A percentile compares a stretch with the other conserved stretches of the same genome.
These are phyloP conservation scores for Glaciozyma martinii DNA, from an alignment of 768 basidiomycete genomes.

Conservation along the genomic window DNA sequence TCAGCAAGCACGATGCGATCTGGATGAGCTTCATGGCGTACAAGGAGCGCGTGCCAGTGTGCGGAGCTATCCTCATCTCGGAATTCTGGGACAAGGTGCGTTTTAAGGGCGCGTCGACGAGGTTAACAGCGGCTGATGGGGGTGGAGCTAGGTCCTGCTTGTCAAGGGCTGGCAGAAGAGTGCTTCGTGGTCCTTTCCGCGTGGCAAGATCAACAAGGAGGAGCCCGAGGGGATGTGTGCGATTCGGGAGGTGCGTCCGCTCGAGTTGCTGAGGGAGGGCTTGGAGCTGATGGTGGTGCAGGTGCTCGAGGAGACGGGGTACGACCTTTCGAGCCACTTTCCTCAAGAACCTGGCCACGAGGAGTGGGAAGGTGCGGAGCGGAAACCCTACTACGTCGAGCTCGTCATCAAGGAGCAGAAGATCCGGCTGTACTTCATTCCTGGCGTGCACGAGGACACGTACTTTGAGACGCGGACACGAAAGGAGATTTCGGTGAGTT, in stretches of 20 bases:
- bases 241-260: slow-evolving; percentile 67
- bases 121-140: background rate
- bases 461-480: slow-evolving; percentile 86
- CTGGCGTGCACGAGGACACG: slow-evolving; percentile 77
- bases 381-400: slow-evolving; percentile 61
- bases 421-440: slow-evolving; percentile 82
- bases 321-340: slow-evolving; percentile 49
- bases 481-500: slow-evolving; percentile 64
- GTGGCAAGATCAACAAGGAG: slow-evolving; percentile 97
- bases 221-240: slow-evolving; percentile 79
- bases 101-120: background rate
- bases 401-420: slow-evolving; percentile 81
- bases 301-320: slow-evolving; percentile 97
- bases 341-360: slow-evolving; percentile 38
- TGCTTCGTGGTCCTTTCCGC: slow-evolving; percentile 97
- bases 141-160: slow-evolving; percentile 64
- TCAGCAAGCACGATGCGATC: slow-evolving; percentile 28
- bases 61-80: slow-evolving; percentile 93
- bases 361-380: slow-evolving; percentile 42
- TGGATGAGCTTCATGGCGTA: slow-evolving; percentile 71
- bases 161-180: slow-evolving; percentile 97
- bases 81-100: slow-evolving; percentile 82
- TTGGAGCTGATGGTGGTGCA: slow-evolving; percentile 37
- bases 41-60: slow-evolving; percentile 93
- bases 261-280: slow-evolving; percentile 3